Conservation (phyloP, 2,329 filamentous ascomycete genomes). For the Fusarium anguioides region DNA sequence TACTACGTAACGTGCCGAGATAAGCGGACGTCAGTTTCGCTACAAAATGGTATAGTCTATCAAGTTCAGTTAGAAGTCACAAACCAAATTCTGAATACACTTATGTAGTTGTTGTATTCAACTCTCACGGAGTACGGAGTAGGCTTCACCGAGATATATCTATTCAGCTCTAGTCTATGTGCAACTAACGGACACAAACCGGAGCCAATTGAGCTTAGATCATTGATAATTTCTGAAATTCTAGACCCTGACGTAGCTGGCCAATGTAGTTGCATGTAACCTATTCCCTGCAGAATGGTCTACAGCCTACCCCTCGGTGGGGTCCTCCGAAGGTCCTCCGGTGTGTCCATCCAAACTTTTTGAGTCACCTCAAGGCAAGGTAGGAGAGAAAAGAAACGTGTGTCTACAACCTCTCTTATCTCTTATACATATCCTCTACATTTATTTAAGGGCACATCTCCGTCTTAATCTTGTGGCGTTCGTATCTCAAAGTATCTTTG, state of each 20-base stretch:
- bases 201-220: slow-evolving; percentile 44
- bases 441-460: slow-evolving; percentile 11
- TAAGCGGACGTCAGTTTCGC: too few species aligned
- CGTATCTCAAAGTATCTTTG: slow-evolving; percentile 23
- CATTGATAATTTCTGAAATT: slow-evolving; percentile 46
- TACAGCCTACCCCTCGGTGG: slow-evolving; percentile 45
- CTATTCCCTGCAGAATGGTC: slow-evolving; percentile 16
- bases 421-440: slow-evolving; percentile 12
- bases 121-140: background rate
- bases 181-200: slow-evolving; percentile 12
- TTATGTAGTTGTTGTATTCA: too few species aligned
- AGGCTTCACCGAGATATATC: slow-evolving; percentile 19
- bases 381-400: slow-evolving; percentile 23
- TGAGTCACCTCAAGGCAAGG: slow-evolving; percentile 30
- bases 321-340: slow-evolving; percentile 48
- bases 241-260: slow-evolving; percentile 43
- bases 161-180: background rate
- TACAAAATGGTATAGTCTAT: too few species aligned
- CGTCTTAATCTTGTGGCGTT: slow-evolving; percentile 30
- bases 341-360: slow-evolving; percentile 20
- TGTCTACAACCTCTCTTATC: slow-evolving; percentile 9
- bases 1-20: slow-evolving; percentile 5
- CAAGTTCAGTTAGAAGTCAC: background rate
- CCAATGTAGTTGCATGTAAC: slow-evolving; percentile 28
- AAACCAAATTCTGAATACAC: too few species aligned